Conservation (phyloP, 1,284 basidiomycete species). For the Sanghuangporus sanghuang region DNA sequence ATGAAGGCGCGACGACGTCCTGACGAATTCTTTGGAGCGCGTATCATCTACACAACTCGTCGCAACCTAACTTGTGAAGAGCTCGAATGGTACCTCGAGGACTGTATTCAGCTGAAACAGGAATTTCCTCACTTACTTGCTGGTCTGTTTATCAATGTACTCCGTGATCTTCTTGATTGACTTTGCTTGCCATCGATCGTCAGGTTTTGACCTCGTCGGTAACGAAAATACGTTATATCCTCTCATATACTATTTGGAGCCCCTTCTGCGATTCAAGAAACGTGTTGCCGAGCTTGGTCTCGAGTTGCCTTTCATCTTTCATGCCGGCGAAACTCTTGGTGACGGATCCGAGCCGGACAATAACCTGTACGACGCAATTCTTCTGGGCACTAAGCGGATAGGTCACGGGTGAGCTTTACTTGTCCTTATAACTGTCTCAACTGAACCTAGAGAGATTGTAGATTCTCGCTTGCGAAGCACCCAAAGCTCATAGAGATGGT, state of each 20-base stretch:
- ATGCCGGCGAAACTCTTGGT: slow-evolving; percentile 74
- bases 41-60: slow-evolving; percentile 72
- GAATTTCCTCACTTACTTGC: slow-evolving; percentile 71
- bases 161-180: not conserved
- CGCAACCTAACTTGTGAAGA: slow-evolving; percentile 52
- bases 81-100: slow-evolving; percentile 62
- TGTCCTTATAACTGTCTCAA: not conserved
- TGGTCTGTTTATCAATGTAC: slow-evolving; percentile 32
- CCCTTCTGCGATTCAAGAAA: slow-evolving; percentile 55
- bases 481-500: slow-evolving; percentile 65
- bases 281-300: slow-evolving; percentile 53
- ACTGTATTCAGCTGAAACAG: slow-evolving; percentile 69
- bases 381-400: slow-evolving; percentile 73
- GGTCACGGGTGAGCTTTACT: slow-evolving; percentile 58
- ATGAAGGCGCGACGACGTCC: slow-evolving; percentile 46
- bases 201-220: slow-evolving; percentile 79
- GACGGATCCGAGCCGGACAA: slow-evolving; percentile 66
- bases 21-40: slow-evolving; percentile 55
- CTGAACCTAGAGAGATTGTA: slow-evolving; percentile 23
- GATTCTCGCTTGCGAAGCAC: slow-evolving; percentile 70
- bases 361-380: slow-evolving; percentile 75
- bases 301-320: slow-evolving; percentile 74
- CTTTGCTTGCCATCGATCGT: not conserved
- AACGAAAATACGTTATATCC: slow-evolving; percentile 63
- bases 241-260: slow-evolving; percentile 58